A percentile compares a stretch with the other conserved stretches of the same genome.
Evolutionary conservation across 73 alveolate genomes (phyloP).

Genomic region (Blepharisma stoltei): DNA sequence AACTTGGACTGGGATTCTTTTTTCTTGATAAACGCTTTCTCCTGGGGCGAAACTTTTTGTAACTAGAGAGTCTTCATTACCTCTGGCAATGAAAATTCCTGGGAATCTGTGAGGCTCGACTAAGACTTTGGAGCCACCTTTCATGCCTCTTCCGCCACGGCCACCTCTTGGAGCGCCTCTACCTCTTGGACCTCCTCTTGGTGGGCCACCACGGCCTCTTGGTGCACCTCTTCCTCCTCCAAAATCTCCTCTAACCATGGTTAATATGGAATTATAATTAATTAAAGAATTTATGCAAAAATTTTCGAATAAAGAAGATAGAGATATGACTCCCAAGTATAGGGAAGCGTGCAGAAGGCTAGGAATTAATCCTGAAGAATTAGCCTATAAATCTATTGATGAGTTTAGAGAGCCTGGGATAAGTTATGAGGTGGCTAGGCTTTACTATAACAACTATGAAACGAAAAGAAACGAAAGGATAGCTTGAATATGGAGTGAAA

Average conservation of each 20-base stretch:
- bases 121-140: constrained; percentile 70
- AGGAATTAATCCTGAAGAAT: no score
- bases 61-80: constrained; percentile 90
- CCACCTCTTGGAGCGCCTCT: constrained; percentile 75
- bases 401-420: no score
- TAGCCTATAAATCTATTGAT: no score
- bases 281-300: no score
- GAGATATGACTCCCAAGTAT: no score
- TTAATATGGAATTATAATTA: not conserved
- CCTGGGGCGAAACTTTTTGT: constrained; percentile 96
- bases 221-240: constrained; percentile 75
- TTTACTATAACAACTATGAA: no score
- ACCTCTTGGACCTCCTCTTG: constrained; percentile 53
- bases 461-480: no score
- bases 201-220: constrained; percentile 60
- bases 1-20: constrained; percentile 34
- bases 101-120: constrained; percentile 95
- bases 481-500: no score
- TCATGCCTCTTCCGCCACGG: constrained; percentile 57
- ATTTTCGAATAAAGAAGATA: no score
- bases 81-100: constrained; percentile 83
- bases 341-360: no score
- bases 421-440: no score
- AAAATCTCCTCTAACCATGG: constrained; percentile 53
- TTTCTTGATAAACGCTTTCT: constrained; percentile 90